Base-by-base conservation (phyloP, 371 early-diverging fungal genomes). In the Funneliformis caledonium region DNA sequence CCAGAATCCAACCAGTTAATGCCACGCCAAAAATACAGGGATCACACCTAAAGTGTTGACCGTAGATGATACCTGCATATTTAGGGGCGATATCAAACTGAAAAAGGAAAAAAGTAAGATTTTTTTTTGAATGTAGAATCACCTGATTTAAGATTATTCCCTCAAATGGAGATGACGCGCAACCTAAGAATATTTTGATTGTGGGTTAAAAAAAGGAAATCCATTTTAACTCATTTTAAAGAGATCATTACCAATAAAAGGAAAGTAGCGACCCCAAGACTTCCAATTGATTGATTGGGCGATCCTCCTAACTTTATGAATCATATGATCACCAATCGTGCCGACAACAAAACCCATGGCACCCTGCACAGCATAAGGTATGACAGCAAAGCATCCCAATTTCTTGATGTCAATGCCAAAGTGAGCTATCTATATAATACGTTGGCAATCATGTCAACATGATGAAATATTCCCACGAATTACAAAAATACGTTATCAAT, bases 131-230 rank as follows among this genome's bases (percentile, higher is more conserved):
- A 37, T 37, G 37, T 1, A 37, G 37, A 37, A 2, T 56, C 19
- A 84, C 85, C 81, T 83, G 84, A 12, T 83, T 84, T 11, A 82
- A 81, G n/a, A n/a, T n/a, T n/a, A n/a, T n/a, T n/a, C n/a, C n/a
- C 26, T 50, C 22, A 0, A 68, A 50, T n/a, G 84, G 83, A 3
- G 83, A 81, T 10, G n/a, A 73, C 3, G 84, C 85, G 60, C 16
- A 4, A 60, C 59, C 75, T 75, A 37, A 37, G 2, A 37, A 37
- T n/a, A n/a, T n/a, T n/a, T n/a, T n/a, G n/a, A n/a, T n/a, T n/a
- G n/a, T n/a, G n/a, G n/a, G n/a, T n/a, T n/a, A n/a, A 26, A 26
- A 26, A 26, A 26, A 26, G 26, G 26, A 26, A 26, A 26, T 26
- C 26, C 26, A 26, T 26, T 26, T 26, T 26, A 26, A 26, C 26